Conservation (phyloP, 768 basidiomycete species). For the Lyophyllum semitale region DNA sequence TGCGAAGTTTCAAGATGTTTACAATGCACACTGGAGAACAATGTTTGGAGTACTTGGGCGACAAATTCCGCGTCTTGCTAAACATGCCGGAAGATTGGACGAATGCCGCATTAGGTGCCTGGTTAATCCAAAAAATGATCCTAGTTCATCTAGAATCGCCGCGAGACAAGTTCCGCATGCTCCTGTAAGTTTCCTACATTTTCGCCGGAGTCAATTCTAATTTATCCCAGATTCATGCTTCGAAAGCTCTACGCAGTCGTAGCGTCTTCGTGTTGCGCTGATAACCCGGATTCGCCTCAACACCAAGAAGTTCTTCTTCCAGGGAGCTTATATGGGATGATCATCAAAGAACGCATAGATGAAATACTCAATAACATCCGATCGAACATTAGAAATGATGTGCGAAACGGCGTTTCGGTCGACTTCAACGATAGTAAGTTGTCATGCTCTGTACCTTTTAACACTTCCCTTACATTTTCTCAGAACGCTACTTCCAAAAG, state of each 20-base stretch:
- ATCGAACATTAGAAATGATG: constrained; percentile 68
- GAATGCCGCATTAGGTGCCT: constrained; percentile 77
- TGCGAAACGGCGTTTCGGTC: constrained; percentile 74
- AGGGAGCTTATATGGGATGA: constrained; percentile 91
- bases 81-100: constrained; percentile 93
- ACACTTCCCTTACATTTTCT: background rate
- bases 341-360: constrained; percentile 96
- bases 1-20: constrained; percentile 95
- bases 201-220: constrained; percentile 3
- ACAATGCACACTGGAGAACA: constrained; percentile 84
- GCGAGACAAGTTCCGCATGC: constrained; percentile 92
- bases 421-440: constrained; percentile 87
- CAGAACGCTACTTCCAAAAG: constrained; percentile 83
- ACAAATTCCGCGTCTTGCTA: constrained; percentile 93
- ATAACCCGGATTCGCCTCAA: constrained; percentile 98
- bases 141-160: constrained; percentile 87
- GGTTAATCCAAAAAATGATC: constrained; percentile 82
- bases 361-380: constrained; percentile 80
- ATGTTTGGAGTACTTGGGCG: constrained; percentile 92
- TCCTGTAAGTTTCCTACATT: constrained; percentile 63
- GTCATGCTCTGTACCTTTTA: background rate
- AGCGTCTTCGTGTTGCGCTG: constrained; percentile 85
- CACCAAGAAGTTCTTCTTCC: constrained; percentile 97
- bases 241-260: constrained; percentile 92
- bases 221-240: constrained; percentile 81